phyloP scores from a whole-genome alignment of 2,329 filamentous ascomycete genomes.

The Pseudogymnoascus sp. region DNA sequence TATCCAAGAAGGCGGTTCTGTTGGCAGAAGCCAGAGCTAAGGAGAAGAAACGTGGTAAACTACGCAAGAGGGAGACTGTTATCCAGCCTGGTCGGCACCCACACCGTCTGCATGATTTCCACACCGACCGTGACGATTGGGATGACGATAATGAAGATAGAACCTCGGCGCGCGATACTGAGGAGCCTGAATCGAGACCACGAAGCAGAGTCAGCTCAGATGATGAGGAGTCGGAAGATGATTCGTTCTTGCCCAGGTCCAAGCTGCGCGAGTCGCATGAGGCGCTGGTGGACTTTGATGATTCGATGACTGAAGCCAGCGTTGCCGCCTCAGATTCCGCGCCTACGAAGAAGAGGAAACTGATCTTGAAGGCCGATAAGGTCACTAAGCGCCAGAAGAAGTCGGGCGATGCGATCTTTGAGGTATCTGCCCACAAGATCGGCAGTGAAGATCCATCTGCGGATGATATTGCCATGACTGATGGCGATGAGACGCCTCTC shows the following conservation, averaged over 20 bases:
- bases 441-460: slow-evolving; percentile 40
- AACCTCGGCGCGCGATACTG: slow-evolving; percentile 66
- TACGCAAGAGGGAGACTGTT: slow-evolving; percentile 24
- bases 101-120: slow-evolving; percentile 64
- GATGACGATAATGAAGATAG: slow-evolving; percentile 67
- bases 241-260: slow-evolving; percentile 19
- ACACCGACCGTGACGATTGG: slow-evolving; percentile 73
- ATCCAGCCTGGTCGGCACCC: slow-evolving; percentile 36
- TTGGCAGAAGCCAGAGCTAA: slow-evolving; percentile 62
- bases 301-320: slow-evolving; percentile 65
- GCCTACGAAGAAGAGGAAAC: slow-evolving; percentile 63
- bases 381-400: slow-evolving; percentile 76
- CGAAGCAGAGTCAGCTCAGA: slow-evolving; percentile 65
- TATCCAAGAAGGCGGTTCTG: slow-evolving; percentile 50
- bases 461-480: slow-evolving; percentile 39
- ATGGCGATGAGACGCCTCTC: slow-evolving; percentile 41
- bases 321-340: slow-evolving; percentile 53
- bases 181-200: slow-evolving; percentile 75
- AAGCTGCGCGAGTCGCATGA: slow-evolving; percentile 6
- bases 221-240: slow-evolving; percentile 36
- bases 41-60: slow-evolving; percentile 34
- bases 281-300: slow-evolving; percentile 34
- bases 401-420: slow-evolving; percentile 69
- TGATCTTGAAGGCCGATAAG: slow-evolving; percentile 59
- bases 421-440: slow-evolving; percentile 48